Conservation (phyloP, 2,329 filamentous ascomycete species). For the Thielaviopsis punctulata region DNA sequence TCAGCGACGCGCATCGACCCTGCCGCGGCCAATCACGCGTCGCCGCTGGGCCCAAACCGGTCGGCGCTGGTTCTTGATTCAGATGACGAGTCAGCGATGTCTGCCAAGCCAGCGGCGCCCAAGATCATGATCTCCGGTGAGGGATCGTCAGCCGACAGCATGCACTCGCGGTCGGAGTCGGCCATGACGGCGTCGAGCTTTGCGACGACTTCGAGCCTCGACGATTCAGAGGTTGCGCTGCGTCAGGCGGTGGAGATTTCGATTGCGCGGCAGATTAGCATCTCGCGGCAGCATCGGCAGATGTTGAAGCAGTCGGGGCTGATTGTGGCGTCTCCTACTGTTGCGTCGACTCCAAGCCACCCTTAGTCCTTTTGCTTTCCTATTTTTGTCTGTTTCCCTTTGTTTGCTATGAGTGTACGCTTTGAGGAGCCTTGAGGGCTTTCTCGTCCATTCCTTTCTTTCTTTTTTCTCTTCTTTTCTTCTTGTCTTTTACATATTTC, state of each 20-base stretch:
- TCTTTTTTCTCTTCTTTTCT: not conserved
- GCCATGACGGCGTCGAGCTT: slow-evolving; percentile 20
- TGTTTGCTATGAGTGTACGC: slow-evolving; percentile 8
- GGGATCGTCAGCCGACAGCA: slow-evolving; percentile 18
- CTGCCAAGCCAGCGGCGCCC: slow-evolving; percentile 7
- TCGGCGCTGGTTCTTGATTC: slow-evolving; percentile 26
- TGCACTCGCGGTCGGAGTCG: slow-evolving; percentile 16
- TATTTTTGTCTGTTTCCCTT: slow-evolving; percentile 13
- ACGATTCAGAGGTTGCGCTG: slow-evolving; percentile 26
- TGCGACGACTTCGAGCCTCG: slow-evolving; percentile 19
- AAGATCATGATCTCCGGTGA: slow-evolving; percentile 26
- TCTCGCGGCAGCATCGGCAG: slow-evolving; percentile 43
- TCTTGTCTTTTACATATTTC: not conserved
- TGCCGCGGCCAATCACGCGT: not conserved
- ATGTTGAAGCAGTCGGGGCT: slow-evolving; percentile 23
- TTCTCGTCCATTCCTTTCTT: not conserved
- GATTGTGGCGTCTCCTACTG: slow-evolving; percentile 9
- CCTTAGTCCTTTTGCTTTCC: slow-evolving; percentile 11
- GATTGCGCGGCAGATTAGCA: slow-evolving; percentile 50
- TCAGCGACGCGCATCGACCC: not conserved
- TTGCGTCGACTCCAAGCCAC: slow-evolving; percentile 10
- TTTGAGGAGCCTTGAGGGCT: not conserved
- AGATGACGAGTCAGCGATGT: slow-evolving; percentile 19
- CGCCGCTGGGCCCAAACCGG: slow-evolving; percentile 18
- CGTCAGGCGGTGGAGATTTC: slow-evolving; percentile 45